phyloP scores from a whole-genome alignment of 352 stramenopile genomes.

The Phytophthora megakarya region DNA sequence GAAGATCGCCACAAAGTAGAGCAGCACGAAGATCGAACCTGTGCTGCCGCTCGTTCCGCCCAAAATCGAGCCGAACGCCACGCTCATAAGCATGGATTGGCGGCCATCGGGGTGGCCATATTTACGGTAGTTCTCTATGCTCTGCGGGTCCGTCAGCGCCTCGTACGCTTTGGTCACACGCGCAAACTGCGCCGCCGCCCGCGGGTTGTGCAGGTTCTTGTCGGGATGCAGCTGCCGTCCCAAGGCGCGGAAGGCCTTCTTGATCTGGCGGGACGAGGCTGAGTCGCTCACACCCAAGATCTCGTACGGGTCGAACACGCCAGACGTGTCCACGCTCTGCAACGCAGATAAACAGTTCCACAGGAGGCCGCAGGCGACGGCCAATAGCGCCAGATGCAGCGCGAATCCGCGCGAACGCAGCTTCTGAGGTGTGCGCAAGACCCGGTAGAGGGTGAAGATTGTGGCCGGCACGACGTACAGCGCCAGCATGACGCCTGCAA shows the following conservation, averaged over 20 bases:
- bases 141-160: conserved; percentile 70
- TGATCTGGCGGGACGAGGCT: conserved; percentile 62
- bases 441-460: conserved; percentile 59
- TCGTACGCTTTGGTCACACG: conserved; percentile 88
- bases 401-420: conserved; percentile 53
- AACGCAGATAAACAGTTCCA: conserved; percentile 62
- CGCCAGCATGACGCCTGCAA: conserved; percentile 78
- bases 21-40: conserved; percentile 65
- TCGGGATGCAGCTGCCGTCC: conserved; percentile 76
- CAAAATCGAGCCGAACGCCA: conserved; percentile 70
- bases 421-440: conserved; percentile 51
- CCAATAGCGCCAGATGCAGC: conserved; percentile 56
- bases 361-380: conserved; percentile 46
- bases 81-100: conserved; percentile 76
- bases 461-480: conserved; percentile 74
- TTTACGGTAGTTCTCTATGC: conserved; percentile 81
- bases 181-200: conserved; percentile 51
- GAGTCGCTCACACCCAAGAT: conserved; percentile 74
- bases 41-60: conserved; percentile 39
- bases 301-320: conserved; percentile 87
- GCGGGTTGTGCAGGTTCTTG: conserved; percentile 74
- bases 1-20: conserved; percentile 76
- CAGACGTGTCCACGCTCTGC: conserved; percentile 75
- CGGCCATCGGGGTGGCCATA: conserved; percentile 82
- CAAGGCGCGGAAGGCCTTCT: conserved; percentile 75